These are phyloP conservation scores for Boletus rufocinnamomeus DNA, from an alignment of 768 basidiomycete genomes.

Conservation along the genomic window DNA sequence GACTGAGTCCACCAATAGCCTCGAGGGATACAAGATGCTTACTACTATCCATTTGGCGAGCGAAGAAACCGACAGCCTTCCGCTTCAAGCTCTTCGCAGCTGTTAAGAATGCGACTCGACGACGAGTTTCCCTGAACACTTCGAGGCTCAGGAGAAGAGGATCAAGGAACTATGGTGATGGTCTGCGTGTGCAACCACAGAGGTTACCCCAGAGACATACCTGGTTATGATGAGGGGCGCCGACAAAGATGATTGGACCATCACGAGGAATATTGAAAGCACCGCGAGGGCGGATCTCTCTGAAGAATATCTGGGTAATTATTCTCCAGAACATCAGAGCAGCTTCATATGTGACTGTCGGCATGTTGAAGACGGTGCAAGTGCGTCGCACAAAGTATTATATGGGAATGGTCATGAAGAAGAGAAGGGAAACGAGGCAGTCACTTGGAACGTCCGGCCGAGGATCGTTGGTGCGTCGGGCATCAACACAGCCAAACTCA, in stretches of 20 bases:
- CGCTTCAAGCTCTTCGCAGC: conserved; percentile 89
- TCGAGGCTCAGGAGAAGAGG: conserved; percentile 83
- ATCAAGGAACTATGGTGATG: conserved; percentile 76
- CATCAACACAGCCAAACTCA: conserved; percentile 35
- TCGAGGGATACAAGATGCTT: conserved; percentile 26
- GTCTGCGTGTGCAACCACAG: conserved; percentile 16
- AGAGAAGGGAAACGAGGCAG: neutral
- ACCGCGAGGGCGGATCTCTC: conserved; percentile 91
- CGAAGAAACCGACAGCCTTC: conserved; percentile 77
- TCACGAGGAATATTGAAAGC: conserved; percentile 92
- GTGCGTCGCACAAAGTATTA: conserved; percentile 10
- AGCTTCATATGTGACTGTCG: conserved; percentile 57
- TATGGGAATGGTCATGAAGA: conserved; percentile 14
- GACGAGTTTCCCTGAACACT: conserved; percentile 79
- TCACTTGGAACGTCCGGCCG: neutral
- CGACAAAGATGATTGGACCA: conserved; percentile 92
- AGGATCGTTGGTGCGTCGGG: neutral
- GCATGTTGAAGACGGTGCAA: conserved; percentile 21
- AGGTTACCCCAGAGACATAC: conserved; percentile 39
- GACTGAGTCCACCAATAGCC: conserved; percentile 10
- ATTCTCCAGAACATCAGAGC: conserved; percentile 83
- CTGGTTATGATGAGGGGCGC: conserved; percentile 91
- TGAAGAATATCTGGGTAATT: conserved; percentile 92
- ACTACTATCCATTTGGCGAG: conserved; percentile 88
- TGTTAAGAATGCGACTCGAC: conserved; percentile 83